Conservation (phyloP, 225 moss, liverwort and hornwort species). For the Asterella californica region DNA sequence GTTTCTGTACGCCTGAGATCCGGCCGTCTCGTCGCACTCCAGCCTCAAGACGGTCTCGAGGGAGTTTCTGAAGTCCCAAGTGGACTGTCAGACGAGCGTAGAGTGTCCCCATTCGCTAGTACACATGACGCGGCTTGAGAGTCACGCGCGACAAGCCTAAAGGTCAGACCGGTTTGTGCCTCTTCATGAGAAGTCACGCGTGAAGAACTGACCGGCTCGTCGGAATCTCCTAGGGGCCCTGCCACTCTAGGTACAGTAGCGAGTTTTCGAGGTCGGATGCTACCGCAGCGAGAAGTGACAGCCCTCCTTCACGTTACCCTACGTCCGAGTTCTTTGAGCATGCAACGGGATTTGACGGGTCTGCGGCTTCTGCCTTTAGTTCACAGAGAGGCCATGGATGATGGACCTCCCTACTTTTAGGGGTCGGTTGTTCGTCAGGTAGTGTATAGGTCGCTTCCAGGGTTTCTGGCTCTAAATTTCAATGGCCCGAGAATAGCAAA, state of each 20-base stretch:
- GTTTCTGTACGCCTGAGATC: no score
- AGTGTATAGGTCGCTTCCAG: background rate
- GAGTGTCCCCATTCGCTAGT: background rate
- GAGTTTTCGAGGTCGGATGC: background rate
- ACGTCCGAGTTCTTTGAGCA: background rate
- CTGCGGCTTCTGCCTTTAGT: background rate
- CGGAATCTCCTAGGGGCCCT: no score
- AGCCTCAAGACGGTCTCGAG: no score
- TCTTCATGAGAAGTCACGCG: background rate
- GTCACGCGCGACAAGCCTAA: background rate
- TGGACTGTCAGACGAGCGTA: background rate
- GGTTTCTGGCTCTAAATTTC: background rate
- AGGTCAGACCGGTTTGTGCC: background rate
- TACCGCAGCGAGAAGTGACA: background rate
- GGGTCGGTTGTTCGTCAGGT: conserved; percentile 2
- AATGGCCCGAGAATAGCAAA: background rate
- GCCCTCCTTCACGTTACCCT: background rate
- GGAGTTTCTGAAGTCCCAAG: no score
- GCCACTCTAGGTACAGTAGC: background rate
- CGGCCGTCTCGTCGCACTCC: no score
- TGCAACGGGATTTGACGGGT: background rate
- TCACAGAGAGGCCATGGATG: background rate
- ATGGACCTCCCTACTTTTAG: background rate
- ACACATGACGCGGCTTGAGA: background rate
- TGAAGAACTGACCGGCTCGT: background rate